These are phyloP conservation scores for Paspalum vaginatum DNA, from an alignment of 176 grass and related monocot genomes.

Conservation along the genomic window DNA sequence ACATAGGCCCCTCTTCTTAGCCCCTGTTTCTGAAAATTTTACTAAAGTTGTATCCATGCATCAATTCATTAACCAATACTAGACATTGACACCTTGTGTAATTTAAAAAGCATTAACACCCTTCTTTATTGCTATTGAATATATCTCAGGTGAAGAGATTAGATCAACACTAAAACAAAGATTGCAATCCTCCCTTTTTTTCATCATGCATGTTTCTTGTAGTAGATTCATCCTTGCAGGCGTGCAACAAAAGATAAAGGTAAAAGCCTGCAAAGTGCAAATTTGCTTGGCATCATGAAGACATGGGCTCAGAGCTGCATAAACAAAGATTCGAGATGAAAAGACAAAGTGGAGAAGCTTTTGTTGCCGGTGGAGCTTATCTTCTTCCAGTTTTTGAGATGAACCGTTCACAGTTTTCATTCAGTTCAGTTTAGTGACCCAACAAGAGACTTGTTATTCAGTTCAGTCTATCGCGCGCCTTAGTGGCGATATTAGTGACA, in stretches of 20 bases:
- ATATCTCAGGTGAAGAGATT: background rate
- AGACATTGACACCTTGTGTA: background rate
- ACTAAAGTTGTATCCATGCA: no score
- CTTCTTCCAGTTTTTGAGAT: no score
- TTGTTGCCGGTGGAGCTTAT: constrained; percentile 5
- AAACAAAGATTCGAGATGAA: background rate
- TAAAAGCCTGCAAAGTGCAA: constrained; percentile 22
- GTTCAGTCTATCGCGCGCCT: background rate
- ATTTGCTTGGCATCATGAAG: constrained; percentile 20
- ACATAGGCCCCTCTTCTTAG: background rate
- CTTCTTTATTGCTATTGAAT: background rate
- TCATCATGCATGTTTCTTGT: background rate
- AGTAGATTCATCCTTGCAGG: background rate
- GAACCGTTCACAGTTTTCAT: background rate
- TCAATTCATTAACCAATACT: no score
- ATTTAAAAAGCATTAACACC: background rate
- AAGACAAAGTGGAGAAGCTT: constrained; percentile 14
- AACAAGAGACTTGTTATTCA: background rate
- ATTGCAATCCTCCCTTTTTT: no score
- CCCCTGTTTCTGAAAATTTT: background rate
- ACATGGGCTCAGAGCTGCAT: constrained; percentile 3
- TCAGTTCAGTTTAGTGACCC: background rate
- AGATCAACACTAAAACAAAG: background rate
- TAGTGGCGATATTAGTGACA: background rate
- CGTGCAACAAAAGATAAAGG: constrained; percentile 24